Evolutionary conservation across 2,329 filamentous ascomycete species (phyloP), one percentile per base, ranked within the genome.

Genomic region (Rutstroemia sp.): DNA sequence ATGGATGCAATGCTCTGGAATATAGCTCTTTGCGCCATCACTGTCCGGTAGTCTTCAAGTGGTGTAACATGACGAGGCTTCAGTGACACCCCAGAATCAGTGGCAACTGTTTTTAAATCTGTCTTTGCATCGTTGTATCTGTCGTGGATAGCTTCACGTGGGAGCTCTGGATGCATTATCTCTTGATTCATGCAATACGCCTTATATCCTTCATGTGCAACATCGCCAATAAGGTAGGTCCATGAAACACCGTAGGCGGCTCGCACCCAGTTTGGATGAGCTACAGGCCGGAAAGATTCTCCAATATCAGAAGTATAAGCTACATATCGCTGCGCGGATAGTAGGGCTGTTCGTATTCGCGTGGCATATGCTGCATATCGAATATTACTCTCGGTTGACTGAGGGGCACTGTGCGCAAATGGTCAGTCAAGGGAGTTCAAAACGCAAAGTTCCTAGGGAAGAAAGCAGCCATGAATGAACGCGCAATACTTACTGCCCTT

Each of bases 251-350:
- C 92, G 69, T 99, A 99, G 5, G 94, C 94, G 48, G 82, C 77
- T 58, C 86, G 82, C 10, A 99, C 87, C 3, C 95, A 74, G 66
- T 79, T 84, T 0, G 91, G 92, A 69, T 96, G 92, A 4, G 92
- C 92, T 41, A 99, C 81, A 0, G 94, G 94, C 2, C 94, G 84
- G 73, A 99, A 99, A 0, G 89, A 95, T 73, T 99, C 94, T 70
- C 94, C 94, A 61, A 99, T 92, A 67, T 97, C 92, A 19, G 87
- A 92, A 0, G 94, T 97, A 71, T 99, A 99, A 56, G 94, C 94
- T 49, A 99, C 91, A 68, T 99, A 99, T 67, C 94, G 86, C 68
- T 97, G 94, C 4, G 92, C 92, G 16, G 88, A 90, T 64, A 92
- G 77, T 67, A 99, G 83, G 63, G 97, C 88, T 7, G 92, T 96